Base-by-base conservation (phyloP, 768 basidiomycete species). In the Polyporus arcularius region DNA sequence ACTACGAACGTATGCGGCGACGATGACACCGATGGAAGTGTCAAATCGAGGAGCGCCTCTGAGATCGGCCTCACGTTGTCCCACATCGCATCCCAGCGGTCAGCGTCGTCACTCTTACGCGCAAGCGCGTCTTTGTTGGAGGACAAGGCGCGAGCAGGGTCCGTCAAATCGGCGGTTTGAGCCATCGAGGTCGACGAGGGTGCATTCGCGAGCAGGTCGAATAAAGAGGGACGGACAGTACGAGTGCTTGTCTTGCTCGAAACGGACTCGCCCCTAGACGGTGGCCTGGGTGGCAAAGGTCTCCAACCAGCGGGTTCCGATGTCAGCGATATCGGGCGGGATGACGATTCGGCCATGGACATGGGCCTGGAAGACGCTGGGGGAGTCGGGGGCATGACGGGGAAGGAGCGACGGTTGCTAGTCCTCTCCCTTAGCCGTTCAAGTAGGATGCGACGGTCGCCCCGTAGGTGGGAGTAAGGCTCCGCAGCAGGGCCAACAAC, bases 401-500 rank as follows among this genome's bases (percentile, higher is more conserved):
- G 71, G 38, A 58, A 46, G 32, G 51, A 55, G 16, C 58, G 55
- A 4, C 54, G 56, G 31, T 55, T 55, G 40, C 38, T 60, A 5
- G 63, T 66, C 12, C 66, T 61, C 54, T 68, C 70, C 18, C 67
- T 64, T 15, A 71, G 64, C 30, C 68, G 70, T 12, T 68, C 67
- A 16, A 71, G 61, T 38, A 71, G 59, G 11, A 59, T 31, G 9
- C 56, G 58, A 41, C 68, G 68, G 15, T 60, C 62, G 38, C 61
- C 61, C 18, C 52, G 61, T 11, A 49, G 32, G 46, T 15, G 15
- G 35, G 38, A 42, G 51, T 49, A 45, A 15, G 54, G 47, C 16
- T 63, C 58, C 60, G 62, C 55, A 60, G 65, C 54, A 46, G 55
- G 47, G 40, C 60, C 64, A 31, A 62, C 50, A 38, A 55, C 57